phyloP scores from a whole-genome alignment of 345 rosid genomes.

The Mercurialis annua region DNA sequence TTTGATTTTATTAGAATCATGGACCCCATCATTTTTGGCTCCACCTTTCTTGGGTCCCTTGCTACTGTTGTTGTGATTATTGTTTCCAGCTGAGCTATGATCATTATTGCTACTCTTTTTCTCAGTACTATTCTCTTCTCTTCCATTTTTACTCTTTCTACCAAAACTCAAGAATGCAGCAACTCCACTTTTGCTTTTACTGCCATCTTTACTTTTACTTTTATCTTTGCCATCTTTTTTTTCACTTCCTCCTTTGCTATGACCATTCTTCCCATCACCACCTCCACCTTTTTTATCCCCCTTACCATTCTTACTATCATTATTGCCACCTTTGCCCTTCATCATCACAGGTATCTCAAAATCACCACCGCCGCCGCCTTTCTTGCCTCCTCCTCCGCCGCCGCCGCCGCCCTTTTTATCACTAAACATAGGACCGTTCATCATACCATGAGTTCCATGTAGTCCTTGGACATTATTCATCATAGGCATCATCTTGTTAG shows the following conservation, averaged over 20 bases:
- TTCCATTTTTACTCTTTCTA: slow-evolving; percentile 40
- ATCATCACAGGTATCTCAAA: slow-evolving; percentile 57
- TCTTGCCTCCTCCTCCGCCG: slow-evolving; percentile 29
- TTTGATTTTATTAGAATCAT: slow-evolving; percentile 30
- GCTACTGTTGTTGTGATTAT: slow-evolving; percentile 39
- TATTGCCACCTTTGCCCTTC: slow-evolving; percentile 37
- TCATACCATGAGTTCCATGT: slow-evolving; percentile 22
- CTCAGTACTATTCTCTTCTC: slow-evolving; percentile 36
- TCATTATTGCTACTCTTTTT: not conserved
- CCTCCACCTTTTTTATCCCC: slow-evolving; percentile 35
- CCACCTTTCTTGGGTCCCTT: slow-evolving; percentile 15
- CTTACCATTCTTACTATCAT: slow-evolving; percentile 24
- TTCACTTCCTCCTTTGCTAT: slow-evolving; percentile 14
- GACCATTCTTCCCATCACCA: slow-evolving; percentile 6
- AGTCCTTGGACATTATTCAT: slow-evolving; percentile 15
- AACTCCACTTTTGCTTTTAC: slow-evolving; percentile 33
- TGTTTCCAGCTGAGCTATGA: slow-evolving; percentile 20
- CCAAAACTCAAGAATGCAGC: slow-evolving; percentile 45
- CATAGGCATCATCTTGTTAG: slow-evolving; percentile 21
- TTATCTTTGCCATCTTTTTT: slow-evolving; percentile 22
- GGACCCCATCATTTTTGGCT: slow-evolving; percentile 44
- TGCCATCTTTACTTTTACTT: not conserved
- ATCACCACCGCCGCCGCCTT: slow-evolving; percentile 35
- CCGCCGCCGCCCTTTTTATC: slow-evolving; percentile 23
- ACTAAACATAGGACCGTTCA: slow-evolving; percentile 8